Conservation (phyloP, 2,329 filamentous ascomycete genomes). For the Cercospora zeina region DNA sequence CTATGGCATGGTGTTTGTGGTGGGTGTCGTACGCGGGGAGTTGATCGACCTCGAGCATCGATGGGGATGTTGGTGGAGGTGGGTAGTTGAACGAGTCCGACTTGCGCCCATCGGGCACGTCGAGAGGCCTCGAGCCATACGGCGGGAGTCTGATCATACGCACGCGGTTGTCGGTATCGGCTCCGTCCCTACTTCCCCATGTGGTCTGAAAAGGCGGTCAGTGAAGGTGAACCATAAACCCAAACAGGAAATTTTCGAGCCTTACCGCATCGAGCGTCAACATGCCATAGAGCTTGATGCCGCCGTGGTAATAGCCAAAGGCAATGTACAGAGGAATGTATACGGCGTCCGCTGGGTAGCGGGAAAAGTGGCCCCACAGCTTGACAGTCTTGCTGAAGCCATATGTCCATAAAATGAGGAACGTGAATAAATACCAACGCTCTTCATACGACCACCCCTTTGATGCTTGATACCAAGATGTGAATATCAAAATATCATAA, state of each 20-base stretch:
- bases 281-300: slow-evolving; percentile 88
- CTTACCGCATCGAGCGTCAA: slow-evolving; percentile 70
- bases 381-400: slow-evolving; percentile 91
- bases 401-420: slow-evolving; percentile 68
- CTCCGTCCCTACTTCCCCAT: slow-evolving; percentile 91
- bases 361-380: slow-evolving; percentile 79
- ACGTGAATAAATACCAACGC: slow-evolving; percentile 55
- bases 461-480: slow-evolving; percentile 68
- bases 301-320: slow-evolving; percentile 89
- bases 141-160: slow-evolving; percentile 58
- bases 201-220: slow-evolving; percentile 66
- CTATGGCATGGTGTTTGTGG: slow-evolving; percentile 12
- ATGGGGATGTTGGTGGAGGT: slow-evolving; percentile 2
- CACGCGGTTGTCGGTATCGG: slow-evolving; percentile 76
- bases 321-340: slow-evolving; percentile 81
- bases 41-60: slow-evolving; percentile 31
- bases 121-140: slow-evolving; percentile 33
- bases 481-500: slow-evolving; percentile 72
- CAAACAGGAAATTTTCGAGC: slow-evolving; percentile 31
- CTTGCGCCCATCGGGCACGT: slow-evolving; percentile 36
- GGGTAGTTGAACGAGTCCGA: slow-evolving; percentile 38
- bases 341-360: slow-evolving; percentile 76
- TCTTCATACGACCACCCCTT: slow-evolving; percentile 39
- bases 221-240: slow-evolving; percentile 20
- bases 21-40: slow-evolving; percentile 37